Evolutionary conservation across 192 early-diverging fungal genomes (phyloP).

Genomic region (Coemansia sp.): DNA sequence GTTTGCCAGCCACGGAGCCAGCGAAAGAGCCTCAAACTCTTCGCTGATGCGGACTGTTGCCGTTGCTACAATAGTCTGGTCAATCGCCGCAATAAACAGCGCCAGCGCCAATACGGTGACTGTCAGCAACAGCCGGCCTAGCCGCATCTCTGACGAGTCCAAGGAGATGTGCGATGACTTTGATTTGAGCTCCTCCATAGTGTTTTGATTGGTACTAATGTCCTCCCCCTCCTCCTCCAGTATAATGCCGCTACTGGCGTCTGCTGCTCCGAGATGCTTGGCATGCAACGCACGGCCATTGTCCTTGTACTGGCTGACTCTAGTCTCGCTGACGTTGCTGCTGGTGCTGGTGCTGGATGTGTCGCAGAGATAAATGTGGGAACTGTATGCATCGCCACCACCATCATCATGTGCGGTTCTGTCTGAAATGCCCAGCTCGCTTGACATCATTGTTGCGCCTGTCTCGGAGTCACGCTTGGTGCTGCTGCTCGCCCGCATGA

Average conservation of each 20-base stretch:
- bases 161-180: neutral
- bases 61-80: slow-evolving; percentile 77
- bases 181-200: slow-evolving; percentile 17
- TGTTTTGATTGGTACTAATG: neutral
- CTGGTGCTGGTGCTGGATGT: neutral
- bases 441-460: neutral
- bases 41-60: slow-evolving; percentile 67
- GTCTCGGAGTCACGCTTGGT: slow-evolving; percentile 6
- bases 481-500: slow-evolving; percentile 1
- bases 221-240: neutral
- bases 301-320: slow-evolving; percentile 5
- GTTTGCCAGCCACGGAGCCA: slow-evolving; percentile 81
- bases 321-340: slow-evolving; percentile 12
- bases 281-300: neutral
- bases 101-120: slow-evolving; percentile 53
- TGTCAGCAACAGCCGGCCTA: slow-evolving; percentile 37
- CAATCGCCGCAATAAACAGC: slow-evolving; percentile 69
- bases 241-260: neutral
- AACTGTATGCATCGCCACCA: slow-evolving; percentile 2
- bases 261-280: slow-evolving; percentile 11
- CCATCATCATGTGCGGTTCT: slow-evolving; percentile 7
- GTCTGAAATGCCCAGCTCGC: slow-evolving; percentile 19
- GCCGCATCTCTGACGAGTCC: slow-evolving; percentile 23
- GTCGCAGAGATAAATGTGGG: slow-evolving; percentile 2
- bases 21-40: slow-evolving; percentile 63